These are phyloP conservation scores for Kalmusia sp. DNA, from an alignment of 2,329 filamentous ascomycete genomes.

Conservation along the genomic window DNA sequence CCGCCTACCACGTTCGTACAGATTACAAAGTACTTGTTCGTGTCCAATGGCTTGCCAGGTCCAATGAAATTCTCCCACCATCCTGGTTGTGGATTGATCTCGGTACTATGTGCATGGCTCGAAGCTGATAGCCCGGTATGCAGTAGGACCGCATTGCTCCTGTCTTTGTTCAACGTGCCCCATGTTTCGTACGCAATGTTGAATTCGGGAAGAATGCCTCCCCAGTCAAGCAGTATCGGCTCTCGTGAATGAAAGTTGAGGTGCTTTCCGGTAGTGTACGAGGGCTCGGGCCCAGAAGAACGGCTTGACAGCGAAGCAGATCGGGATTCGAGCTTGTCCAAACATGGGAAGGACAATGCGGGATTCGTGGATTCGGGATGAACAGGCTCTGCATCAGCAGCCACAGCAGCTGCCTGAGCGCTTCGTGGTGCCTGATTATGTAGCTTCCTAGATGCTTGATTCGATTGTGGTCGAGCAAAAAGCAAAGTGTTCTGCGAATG, in stretches of 20 bases:
- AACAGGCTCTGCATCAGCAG: conserved; percentile 27
- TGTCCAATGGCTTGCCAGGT: conserved; percentile 82
- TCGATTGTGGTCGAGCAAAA: conserved; percentile 28
- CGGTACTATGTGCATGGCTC: conserved; percentile 94
- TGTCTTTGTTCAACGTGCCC: conserved; percentile 80
- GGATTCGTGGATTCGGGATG: conserved; percentile 47
- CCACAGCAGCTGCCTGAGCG: conserved; percentile 30
- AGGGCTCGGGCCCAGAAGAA: conserved; percentile 84
- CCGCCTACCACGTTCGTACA: conserved; percentile 97
- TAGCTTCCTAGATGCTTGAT: conserved; percentile 30
- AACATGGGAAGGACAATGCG: conserved; percentile 50
- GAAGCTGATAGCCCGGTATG: conserved; percentile 97
- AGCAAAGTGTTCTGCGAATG: conserved; percentile 15
- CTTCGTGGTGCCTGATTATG: conserved; percentile 37
- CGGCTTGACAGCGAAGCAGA: conserved; percentile 76
- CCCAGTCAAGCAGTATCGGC: conserved; percentile 89
- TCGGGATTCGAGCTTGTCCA: conserved; percentile 50
- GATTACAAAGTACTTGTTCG: conserved; percentile 88
- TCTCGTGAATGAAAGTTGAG: conserved; percentile 75
- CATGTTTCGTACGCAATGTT: conserved; percentile 93
- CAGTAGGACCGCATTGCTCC: conserved; percentile 86
- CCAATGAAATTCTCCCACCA: conserved; percentile 99
- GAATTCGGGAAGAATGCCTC: conserved; percentile 87
- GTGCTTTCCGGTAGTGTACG: conserved; percentile 90
- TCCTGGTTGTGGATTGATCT: conserved; percentile 81